These are phyloP conservation scores for Fusarium lyarnte DNA, from an alignment of 2,329 filamentous ascomycete genomes.

Conservation along the genomic window DNA sequence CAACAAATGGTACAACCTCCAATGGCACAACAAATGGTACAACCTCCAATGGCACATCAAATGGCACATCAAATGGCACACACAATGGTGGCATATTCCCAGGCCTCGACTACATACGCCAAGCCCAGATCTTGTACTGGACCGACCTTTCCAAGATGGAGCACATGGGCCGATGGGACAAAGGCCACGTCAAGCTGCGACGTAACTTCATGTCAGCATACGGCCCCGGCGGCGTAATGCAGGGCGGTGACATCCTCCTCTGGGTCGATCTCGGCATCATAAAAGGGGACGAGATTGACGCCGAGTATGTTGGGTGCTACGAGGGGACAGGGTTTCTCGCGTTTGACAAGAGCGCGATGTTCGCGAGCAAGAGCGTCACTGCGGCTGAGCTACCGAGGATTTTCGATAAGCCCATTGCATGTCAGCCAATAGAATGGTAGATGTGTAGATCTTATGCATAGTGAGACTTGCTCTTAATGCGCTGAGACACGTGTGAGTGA, in stretches of 20 bases:
- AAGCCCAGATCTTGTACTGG: conserved; percentile 27
- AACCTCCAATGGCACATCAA: background rate
- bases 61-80: background rate
- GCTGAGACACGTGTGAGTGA: background rate
- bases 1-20: background rate
- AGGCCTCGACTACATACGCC: conserved; percentile 14
- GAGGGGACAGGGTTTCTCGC: conserved; percentile 23
- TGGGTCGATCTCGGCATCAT: conserved; percentile 32
- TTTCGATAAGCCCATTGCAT: background rate
- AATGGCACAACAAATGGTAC: background rate
- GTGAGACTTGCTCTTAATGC: background rate
- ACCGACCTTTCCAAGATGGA: conserved; percentile 28
- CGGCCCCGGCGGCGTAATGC: conserved; percentile 7
- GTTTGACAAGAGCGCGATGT: conserved; percentile 30
- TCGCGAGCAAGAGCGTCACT: background rate
- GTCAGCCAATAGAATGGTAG: conserved; percentile 3
- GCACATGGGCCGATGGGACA: conserved; percentile 26
- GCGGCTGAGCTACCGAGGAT: background rate
- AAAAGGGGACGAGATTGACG: conserved; percentile 24
- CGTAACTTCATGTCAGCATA: conserved; percentile 22
- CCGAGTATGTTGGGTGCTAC: conserved; percentile 31
- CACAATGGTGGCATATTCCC: background rate
- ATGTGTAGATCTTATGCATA: background rate
- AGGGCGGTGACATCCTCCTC: conserved; percentile 15
- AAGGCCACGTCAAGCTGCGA: conserved; percentile 27